Evolutionary conservation across 164 flowering plant genomes (phyloP).

Genomic region (Warburgia ugandensis): DNA sequence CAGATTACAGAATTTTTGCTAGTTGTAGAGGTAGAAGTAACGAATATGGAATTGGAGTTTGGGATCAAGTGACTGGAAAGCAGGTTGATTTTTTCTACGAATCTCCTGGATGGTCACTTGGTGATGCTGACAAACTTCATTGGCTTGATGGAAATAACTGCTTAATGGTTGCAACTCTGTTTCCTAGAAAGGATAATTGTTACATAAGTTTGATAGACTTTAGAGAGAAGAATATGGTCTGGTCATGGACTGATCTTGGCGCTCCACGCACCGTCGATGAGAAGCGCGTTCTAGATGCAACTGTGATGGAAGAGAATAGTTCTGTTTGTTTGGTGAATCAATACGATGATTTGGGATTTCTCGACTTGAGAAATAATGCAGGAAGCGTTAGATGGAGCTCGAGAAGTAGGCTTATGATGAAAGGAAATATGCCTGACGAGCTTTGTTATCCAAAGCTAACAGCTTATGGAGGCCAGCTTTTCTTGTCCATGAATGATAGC

Average conservation of each 20-base stretch:
- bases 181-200: slow-evolving; percentile 78
- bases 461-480: slow-evolving; percentile 61
- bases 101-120: slow-evolving; percentile 69
- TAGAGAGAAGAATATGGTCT: slow-evolving; percentile 59
- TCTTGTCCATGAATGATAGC: slow-evolving; percentile 76
- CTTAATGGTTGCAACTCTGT: slow-evolving; percentile 75
- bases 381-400: slow-evolving; percentile 75
- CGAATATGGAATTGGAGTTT: slow-evolving; percentile 84
- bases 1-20: slow-evolving; percentile 47
- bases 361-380: slow-evolving; percentile 50
- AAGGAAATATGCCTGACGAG: slow-evolving; percentile 61
- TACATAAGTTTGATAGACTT: slow-evolving; percentile 80
- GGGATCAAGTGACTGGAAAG: slow-evolving; percentile 76
- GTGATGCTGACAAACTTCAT: slow-evolving; percentile 80
- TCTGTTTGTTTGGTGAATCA: slow-evolving; percentile 76
- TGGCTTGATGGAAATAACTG: slow-evolving; percentile 60
- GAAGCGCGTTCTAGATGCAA: slow-evolving; percentile 69
- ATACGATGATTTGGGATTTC: slow-evolving; percentile 74
- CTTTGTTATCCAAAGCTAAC: slow-evolving; percentile 84
- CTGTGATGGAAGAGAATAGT: slow-evolving; percentile 67
- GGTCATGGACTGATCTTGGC: slow-evolving; percentile 80
- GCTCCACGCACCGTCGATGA: slow-evolving; percentile 38
- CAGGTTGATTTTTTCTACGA: slow-evolving; percentile 86
- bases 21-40: slow-evolving; percentile 86
- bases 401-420: slow-evolving; percentile 57